A percentile compares a stretch with the other conserved stretches of the same genome.
These are phyloP conservation scores for Spatholobus suberectus DNA, from an alignment of 306 rosid genomes.

Conservation along the genomic window DNA sequence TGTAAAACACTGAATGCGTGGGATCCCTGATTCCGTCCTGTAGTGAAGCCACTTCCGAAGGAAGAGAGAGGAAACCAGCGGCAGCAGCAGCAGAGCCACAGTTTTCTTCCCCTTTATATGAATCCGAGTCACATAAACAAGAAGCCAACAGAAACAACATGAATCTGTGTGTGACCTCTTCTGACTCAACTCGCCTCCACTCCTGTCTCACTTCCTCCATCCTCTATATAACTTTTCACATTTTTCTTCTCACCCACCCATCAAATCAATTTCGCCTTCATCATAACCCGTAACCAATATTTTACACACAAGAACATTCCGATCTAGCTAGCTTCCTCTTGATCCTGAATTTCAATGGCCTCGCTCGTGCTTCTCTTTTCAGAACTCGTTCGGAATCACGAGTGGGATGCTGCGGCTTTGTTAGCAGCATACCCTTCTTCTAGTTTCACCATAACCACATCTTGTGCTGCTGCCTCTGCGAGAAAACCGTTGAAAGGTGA, in stretches of 20 bases:
- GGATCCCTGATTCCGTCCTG: too few relatives aligned
- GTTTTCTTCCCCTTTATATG: too few relatives aligned
- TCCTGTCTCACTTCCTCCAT: background rate
- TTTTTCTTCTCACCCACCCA: background rate
- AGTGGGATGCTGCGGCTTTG: slow-evolving; percentile 40
- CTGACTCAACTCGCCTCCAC: background rate
- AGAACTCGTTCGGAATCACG: slow-evolving; percentile 42
- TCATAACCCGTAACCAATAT: background rate
- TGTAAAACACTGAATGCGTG: too few relatives aligned
- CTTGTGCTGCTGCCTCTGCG: slow-evolving; percentile 14
- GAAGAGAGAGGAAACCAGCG: background rate
- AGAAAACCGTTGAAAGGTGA: slow-evolving; percentile 25
- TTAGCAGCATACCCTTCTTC: slow-evolving; percentile 43
- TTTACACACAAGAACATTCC: too few relatives aligned
- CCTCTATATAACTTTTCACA: background rate
- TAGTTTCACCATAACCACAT: background rate
- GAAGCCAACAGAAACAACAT: too few relatives aligned
- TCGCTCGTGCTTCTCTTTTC: slow-evolving; percentile 48
- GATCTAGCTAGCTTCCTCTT: background rate
- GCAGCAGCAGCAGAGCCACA: background rate
- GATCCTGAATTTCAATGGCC: slow-evolving; percentile 35
- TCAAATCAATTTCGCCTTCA: background rate
- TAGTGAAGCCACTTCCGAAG: too few relatives aligned
- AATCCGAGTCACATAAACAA: too few relatives aligned
- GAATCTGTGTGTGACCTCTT: too few relatives aligned